These are phyloP conservation scores for Eucalyptus pauciflora DNA, from an alignment of 345 rosid genomes.

Conservation along the genomic window DNA sequence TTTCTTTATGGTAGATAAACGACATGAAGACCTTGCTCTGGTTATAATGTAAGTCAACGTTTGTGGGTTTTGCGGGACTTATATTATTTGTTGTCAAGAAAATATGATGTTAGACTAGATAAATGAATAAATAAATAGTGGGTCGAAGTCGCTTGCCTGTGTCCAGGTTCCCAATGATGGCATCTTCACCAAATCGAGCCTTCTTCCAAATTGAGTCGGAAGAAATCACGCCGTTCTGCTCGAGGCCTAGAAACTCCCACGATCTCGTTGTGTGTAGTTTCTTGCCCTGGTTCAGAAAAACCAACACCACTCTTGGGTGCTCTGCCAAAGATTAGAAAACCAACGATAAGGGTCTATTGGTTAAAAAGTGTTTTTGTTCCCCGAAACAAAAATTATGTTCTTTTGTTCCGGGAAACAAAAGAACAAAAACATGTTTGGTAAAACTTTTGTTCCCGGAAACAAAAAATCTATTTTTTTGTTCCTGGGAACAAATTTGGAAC, in stretches of 20 bases:
- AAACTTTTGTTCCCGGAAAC: no score
- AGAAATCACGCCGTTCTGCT: constrained; percentile 22
- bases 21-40: background rate
- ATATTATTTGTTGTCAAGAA: background rate
- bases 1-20: background rate
- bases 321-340: constrained; percentile 9
- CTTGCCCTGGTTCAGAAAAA: constrained; percentile 55
- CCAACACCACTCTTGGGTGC: constrained; percentile 70
- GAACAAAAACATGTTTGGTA: no score
- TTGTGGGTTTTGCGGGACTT: background rate
- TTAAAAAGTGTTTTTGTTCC: no score
- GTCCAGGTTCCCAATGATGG: constrained; percentile 82
- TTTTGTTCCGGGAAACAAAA: no score
- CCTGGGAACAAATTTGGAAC: no score
- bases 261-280: constrained; percentile 82
- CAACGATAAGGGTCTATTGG: background rate
- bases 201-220: constrained; percentile 52
- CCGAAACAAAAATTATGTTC: no score
- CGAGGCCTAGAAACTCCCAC: constrained; percentile 79
- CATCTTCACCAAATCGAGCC: constrained; percentile 66
- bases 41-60: background rate
- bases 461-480: no score
- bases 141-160: constrained; percentile 33
- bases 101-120: background rate
- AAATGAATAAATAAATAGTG: background rate